Evolutionary conservation across 306 rosid species (phyloP).

Genomic region (Castanea crenata): DNA sequence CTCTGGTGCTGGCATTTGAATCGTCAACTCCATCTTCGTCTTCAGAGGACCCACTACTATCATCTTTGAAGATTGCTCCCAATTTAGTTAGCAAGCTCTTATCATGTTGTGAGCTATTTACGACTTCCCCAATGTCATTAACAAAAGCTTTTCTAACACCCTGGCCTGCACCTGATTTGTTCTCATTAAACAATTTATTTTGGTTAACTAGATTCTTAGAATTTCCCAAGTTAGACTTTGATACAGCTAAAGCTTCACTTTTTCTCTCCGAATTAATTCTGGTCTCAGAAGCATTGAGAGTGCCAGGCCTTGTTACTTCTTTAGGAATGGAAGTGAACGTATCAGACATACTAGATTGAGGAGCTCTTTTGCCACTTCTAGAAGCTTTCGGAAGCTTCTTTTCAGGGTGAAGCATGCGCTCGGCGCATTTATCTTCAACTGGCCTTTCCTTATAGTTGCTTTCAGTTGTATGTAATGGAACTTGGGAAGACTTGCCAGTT

Average conservation of each 20-base stretch:
- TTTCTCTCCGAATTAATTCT: constrained; percentile 18
- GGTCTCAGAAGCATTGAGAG: constrained; percentile 31
- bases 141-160: constrained; percentile 26
- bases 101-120: constrained; percentile 26
- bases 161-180: constrained; percentile 9
- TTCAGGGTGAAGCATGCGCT: constrained; percentile 25
- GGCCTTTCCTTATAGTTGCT: constrained; percentile 12
- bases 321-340: constrained; percentile 30
- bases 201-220: constrained; percentile 27
- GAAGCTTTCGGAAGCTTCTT: constrained; percentile 34
- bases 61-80: constrained; percentile 62
- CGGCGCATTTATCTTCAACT: constrained; percentile 9
- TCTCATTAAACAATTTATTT: constrained; percentile 20
- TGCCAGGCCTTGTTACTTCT: constrained; percentile 31
- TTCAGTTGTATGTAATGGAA: constrained; percentile 2
- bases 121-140: constrained; percentile 26
- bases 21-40: constrained; percentile 32
- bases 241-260: constrained; percentile 26
- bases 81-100: constrained; percentile 43
- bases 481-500: neutral
- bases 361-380: constrained; percentile 29
- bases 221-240: constrained; percentile 32
- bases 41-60: constrained; percentile 55
- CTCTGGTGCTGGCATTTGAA: constrained; percentile 58
- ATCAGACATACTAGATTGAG: constrained; percentile 34